Base-by-base conservation (phyloP, 2,329 filamentous ascomycete genomes). In the Paraphaeosphaeria sporulosa region DNA sequence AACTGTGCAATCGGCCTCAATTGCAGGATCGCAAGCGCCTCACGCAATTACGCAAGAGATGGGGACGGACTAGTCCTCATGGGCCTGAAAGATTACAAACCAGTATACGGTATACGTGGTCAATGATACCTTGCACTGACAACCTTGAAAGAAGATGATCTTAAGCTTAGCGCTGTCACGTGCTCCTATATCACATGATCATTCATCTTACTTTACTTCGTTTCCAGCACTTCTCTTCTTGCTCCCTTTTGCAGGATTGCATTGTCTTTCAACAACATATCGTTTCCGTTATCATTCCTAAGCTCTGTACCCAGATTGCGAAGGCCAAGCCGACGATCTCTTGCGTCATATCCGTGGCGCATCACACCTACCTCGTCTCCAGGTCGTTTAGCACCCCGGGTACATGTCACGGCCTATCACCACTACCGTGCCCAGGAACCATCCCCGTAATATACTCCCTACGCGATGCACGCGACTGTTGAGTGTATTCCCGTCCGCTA, bases 271-370 rank as follows among this genome's bases (percentile, higher is more conserved):
- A 13, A 12, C 42, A 3, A 12, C 9, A 1, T 21, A 7, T 23
- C 10, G 10, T 9, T 44, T 2, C 17, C 19, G 12, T 44, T 4
- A 2, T 13, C 21, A 1, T 1, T 1, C 9, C 13, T 2, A 44
- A 21, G 19, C 19, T 23, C 8, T 13, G 42, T 10, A 44, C 42
- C 19, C 12, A 19, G 17, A n/a, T 49, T 34, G 47, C 15, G 8
- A 36, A 34, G 23, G 49, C 36, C 36, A 52, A 52, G 49, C n/a
- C 34, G 49, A 52, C 34, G 34, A 42, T 52, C 27, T 42, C 36
- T 52, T 52, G 49, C 49, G 49, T 52, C 49, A 52, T 52, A 52
- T 52, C 13, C 13, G 23, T 30, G 36, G 34, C 21, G 34, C 34
- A 52, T 42, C 49, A 23, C 49, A 51, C 48, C 32, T 51, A 51